Conservation (phyloP, 2,329 filamentous ascomycete genomes). For the Exophiala aquamarina region DNA sequence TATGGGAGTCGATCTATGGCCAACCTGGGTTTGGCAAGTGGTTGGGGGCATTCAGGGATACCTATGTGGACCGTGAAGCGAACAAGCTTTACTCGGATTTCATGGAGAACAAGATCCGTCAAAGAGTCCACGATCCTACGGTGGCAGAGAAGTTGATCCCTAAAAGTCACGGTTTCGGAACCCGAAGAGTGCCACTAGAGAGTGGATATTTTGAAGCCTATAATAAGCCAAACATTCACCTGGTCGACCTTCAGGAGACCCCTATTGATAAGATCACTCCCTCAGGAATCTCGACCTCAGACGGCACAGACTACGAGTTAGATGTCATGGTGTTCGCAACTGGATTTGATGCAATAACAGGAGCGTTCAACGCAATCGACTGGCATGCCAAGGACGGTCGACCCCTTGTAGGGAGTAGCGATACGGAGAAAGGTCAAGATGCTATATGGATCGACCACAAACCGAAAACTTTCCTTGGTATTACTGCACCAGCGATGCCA, state of each 20-base stretch:
- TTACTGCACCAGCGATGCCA: slow-evolving; percentile 41
- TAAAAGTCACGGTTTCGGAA: slow-evolving; percentile 53
- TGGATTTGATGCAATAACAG: slow-evolving; percentile 44
- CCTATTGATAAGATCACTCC: slow-evolving; percentile 42
- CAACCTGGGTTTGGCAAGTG: slow-evolving; percentile 56
- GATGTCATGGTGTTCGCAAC: slow-evolving; percentile 44
- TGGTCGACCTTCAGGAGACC: slow-evolving; percentile 45
- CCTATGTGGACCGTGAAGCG: slow-evolving; percentile 44
- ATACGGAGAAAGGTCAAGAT: slow-evolving; percentile 26
- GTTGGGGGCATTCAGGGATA: slow-evolving; percentile 54
- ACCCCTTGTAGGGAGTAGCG: slow-evolving; percentile 34
- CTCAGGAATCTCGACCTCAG: slow-evolving; percentile 40
- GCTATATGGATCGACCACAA: slow-evolving; percentile 29
- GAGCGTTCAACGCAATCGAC: slow-evolving; percentile 40
- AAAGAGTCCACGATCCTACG: slow-evolving; percentile 50
- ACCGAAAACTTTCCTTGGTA: slow-evolving; percentile 41
- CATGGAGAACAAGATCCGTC: slow-evolving; percentile 54
- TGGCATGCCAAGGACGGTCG: slow-evolving; percentile 40
- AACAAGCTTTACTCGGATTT: slow-evolving; percentile 56
- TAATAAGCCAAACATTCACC: slow-evolving; percentile 45
- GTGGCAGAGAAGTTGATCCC: slow-evolving; percentile 57
- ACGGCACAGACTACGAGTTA: slow-evolving; percentile 38
- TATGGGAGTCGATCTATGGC: slow-evolving; percentile 51
- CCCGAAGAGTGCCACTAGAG: slow-evolving; percentile 52
- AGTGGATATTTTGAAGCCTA: slow-evolving; percentile 52